Base-by-base conservation (phyloP, 169 alveolate species). In the Eimeria tenella region DNA sequence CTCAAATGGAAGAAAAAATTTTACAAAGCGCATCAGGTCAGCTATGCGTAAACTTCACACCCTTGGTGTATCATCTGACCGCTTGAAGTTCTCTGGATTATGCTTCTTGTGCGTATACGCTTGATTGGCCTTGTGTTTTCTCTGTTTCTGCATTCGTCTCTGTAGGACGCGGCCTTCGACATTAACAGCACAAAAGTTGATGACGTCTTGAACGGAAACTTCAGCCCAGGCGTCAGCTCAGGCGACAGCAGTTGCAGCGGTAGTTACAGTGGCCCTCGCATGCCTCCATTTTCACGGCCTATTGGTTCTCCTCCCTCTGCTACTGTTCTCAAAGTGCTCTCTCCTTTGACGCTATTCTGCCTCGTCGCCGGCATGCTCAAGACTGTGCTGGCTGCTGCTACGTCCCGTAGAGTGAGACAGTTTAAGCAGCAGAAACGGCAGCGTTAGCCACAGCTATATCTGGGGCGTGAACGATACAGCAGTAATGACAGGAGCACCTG, bases 1-100 rank as follows among this genome's bases (percentile, higher is more conserved):
- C 75, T 89, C 60, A 89, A 89, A 25, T 89, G 94, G 94, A 89
- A 89, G 79, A 89, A 73, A 49, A 89, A 89, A 55, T 89, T 71
- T 68, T 89, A 62, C 94, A 71, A 89, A 53, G 13, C 75, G 49
- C 83, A 89, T 23, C 75, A 68, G 88, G 94, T 89, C 19, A 53
- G 82, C 21, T 13, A 3, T 58, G 68, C 11, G 19, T 13, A 58
- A 58, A 58, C 11, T 17, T 58, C 68, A 31, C 42, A 31, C 42
- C 42, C 2, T 31, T 31, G 68, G 19, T 10, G 21, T 13, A 13
- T 58, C 68, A 3, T 58, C 21, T 58, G 19, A 3, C 11, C 19
- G 21, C 19, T 58, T 58, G 13, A 10, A 58, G 68, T 10, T 58
- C 19, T 17, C 19, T 10, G 19, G 68, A 58, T 58, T 13, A 10